Conservation (phyloP, 495 filamentous ascomycete species). For the Eremomyces bilateralis region DNA sequence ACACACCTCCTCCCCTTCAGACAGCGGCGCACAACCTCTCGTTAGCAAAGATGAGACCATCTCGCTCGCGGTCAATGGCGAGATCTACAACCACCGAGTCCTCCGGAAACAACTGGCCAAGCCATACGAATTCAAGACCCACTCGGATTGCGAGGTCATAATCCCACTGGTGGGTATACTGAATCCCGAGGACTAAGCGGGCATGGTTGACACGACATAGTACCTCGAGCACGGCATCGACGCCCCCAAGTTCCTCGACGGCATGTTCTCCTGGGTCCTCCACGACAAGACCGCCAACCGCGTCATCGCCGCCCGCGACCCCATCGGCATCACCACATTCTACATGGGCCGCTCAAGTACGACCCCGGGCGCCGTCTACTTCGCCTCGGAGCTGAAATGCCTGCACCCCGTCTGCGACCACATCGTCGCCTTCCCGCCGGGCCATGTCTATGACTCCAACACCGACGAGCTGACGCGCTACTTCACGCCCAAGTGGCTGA, state of each 20-base stretch:
- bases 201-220: slow-evolving; percentile 26
- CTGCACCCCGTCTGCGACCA: slow-evolving; percentile 86
- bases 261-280: slow-evolving; percentile 98
- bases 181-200: neutral
- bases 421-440: slow-evolving; percentile 83
- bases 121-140: slow-evolving; percentile 85
- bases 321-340: slow-evolving; percentile 92
- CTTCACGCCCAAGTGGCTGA: slow-evolving; percentile 76
- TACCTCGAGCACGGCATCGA: slow-evolving; percentile 84
- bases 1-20: slow-evolving; percentile 33
- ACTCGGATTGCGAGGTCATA: slow-evolving; percentile 95
- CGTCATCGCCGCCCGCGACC: slow-evolving; percentile 81
- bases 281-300: slow-evolving; percentile 87
- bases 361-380: slow-evolving; percentile 72
- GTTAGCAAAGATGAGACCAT: slow-evolving; percentile 76
- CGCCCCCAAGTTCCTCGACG: slow-evolving; percentile 84
- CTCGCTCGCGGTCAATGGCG: slow-evolving; percentile 90
- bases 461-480: slow-evolving; percentile 64
- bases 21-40: slow-evolving; percentile 85
- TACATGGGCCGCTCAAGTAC: slow-evolving; percentile 78
- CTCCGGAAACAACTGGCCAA: slow-evolving; percentile 63
- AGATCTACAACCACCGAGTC: slow-evolving; percentile 97
- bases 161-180: slow-evolving; percentile 61
- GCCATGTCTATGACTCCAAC: slow-evolving; percentile 85
- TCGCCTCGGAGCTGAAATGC: slow-evolving; percentile 91